Evolutionary conservation across 352 stramenopile species (phyloP), one percentile per base, ranked within the genome.

Genomic region (Phytophthora ohioensis): DNA sequence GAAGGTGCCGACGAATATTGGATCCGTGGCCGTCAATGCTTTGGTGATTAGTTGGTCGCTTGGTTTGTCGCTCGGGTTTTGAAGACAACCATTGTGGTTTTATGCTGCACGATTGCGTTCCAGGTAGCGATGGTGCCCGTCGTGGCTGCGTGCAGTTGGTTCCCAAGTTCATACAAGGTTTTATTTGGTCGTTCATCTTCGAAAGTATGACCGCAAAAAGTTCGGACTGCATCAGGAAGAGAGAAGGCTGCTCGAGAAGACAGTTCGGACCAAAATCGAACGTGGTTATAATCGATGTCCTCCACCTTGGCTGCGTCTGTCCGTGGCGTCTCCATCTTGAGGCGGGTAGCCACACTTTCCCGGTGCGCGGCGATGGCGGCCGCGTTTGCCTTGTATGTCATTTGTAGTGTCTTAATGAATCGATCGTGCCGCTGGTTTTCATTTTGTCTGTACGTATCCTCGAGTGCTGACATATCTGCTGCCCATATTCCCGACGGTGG

Each of bases 351-450:
- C 34, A 32, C 30, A 5, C 2, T 17, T 45, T 38, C 5, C 48
- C 31, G 60, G 13, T 67, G 59, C 0, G 43, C 12, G 0, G 2
- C 8, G 17, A 63, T 35, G 5, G 53, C n/a, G 3, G 3, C 8
- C 0, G 10, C 11, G 8, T 54, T 69, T 1, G 52, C 31, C 17
- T 2, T n/a, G 2, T 41, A 30, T 10, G 15, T 41, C 30, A 39
- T 31, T 8, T 60, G 3, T 0, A 71, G 63, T 0, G 63, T 71
- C 15, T 3, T 5, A 54, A 71, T 71, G 27, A 71, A 59, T 1
- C 41, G 21, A 32, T 64, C 8, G 38, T 70, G 13, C 11, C 36
- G 27, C 4, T 8, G 0, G 45, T 60, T 41, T 5, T 32, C 42
- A 1, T 5, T 17, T 4, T 42, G n/a, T 13, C 43, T 3, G 32